Conservation (phyloP, 371 early-diverging fungal species). For the Blakeslea trispora region DNA sequence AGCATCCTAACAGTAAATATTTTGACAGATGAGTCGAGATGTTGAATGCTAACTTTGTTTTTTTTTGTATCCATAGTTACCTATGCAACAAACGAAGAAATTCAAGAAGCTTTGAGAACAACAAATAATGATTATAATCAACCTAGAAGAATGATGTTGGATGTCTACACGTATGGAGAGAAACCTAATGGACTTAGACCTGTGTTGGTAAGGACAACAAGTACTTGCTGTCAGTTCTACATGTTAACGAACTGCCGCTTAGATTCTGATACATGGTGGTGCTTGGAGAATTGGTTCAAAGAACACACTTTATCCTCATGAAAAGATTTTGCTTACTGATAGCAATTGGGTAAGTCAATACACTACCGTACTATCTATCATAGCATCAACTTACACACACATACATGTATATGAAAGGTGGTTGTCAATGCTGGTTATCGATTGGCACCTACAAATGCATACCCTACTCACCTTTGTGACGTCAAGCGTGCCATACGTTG, state of each 20-base stretch:
- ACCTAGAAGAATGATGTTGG: conserved; percentile 46
- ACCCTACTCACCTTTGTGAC: conserved; percentile 69
- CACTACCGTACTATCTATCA: too few relatives aligned
- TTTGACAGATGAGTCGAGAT: too few relatives aligned
- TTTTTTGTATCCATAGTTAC: conserved; percentile 55
- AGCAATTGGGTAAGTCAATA: conserved; percentile 34
- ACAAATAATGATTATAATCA: conserved; percentile 29
- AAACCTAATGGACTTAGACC: conserved; percentile 34
- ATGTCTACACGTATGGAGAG: conserved; percentile 32
- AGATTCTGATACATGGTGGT: conserved; percentile 63
- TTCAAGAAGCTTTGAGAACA: conserved; percentile 38
- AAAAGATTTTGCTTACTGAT: conserved; percentile 37
- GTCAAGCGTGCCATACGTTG: conserved; percentile 76
- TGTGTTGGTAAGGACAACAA: conserved; percentile 50
- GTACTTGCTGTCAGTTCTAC: too few relatives aligned
- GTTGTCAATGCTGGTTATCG: conserved; percentile 73
- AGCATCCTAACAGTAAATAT: conserved; percentile 56
- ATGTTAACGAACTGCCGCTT: too few relatives aligned
- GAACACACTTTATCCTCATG: conserved; percentile 38
- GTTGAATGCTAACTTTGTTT: too few relatives aligned
- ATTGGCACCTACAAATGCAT: conserved; percentile 54
- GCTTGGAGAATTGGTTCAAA: conserved; percentile 62
- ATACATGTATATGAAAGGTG: too few relatives aligned
- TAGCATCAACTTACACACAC: too few relatives aligned
- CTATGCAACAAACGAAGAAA: conserved; percentile 60